Evolutionary conservation across 139 green algal species (phyloP), one percentile per base, ranked within the genome.

Genomic region (Edaphochlamys debaryana): DNA sequence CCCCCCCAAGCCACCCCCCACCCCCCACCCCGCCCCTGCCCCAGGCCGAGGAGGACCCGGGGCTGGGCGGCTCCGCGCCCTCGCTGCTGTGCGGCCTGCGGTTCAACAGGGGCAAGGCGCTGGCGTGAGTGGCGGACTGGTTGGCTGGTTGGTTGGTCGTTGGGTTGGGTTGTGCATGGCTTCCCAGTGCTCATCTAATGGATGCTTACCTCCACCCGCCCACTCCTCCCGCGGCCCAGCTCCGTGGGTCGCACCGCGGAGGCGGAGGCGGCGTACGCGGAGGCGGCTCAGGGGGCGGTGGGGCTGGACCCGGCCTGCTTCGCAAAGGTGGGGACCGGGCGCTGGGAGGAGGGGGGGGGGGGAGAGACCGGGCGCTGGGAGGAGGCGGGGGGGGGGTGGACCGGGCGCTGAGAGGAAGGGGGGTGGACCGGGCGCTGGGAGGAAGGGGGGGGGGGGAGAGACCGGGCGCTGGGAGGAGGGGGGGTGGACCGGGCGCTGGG

Each of bases 61-160:
- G n/a, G n/a, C n/a, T n/a, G n/a, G n/a, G n/a, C n/a, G n/a, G n/a
- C n/a, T n/a, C n/a, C n/a, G n/a, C n/a, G n/a, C n/a, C n/a, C n/a
- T n/a, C n/a, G n/a, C n/a, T n/a, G n/a, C n/a, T n/a, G n/a, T n/a
- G n/a, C n/a, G n/a, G n/a, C n/a, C n/a, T n/a, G 38, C 19, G 81
- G 19, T 95, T 95, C 89, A 95, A 95, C 85, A 48, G 80, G 22
- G 92, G 82, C 32, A 95, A 95, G 78, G 87, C 83, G 0, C 78
- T 93, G 73, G 86, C 80, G 23, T 82, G 86, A 71, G 72, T 58
- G 50, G 9, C 6, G 23, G 50, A n/a, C n/a, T n/a, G n/a, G n/a
- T n/a, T n/a, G n/a, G n/a, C n/a, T n/a, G n/a, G n/a, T n/a, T n/a
- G n/a, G n/a, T n/a, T n/a, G n/a, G n/a, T n/a, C n/a, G n/a, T n/a